A percentile compares a stretch with the other conserved stretches of the same genome.
Conservation (phyloP, 2,329 filamentous ascomycete genomes). For the Alternaria arborescens region DNA sequence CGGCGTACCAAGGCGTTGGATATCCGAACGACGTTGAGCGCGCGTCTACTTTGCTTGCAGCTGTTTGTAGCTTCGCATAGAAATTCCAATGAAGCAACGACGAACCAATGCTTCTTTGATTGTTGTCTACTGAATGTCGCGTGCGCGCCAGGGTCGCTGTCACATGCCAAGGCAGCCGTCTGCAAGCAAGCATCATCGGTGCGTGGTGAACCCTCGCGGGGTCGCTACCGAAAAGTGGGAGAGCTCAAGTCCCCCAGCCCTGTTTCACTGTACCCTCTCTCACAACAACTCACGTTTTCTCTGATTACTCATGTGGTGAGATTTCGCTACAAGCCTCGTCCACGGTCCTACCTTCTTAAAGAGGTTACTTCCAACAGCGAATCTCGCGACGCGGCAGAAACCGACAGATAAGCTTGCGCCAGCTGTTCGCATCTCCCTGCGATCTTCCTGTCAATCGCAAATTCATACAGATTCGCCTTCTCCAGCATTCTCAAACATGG, state of each 20-base stretch:
- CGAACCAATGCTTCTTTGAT: neutral
- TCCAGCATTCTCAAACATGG: slow-evolving; percentile 32
- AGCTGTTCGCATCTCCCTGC: slow-evolving; percentile 22
- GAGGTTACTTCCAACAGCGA: slow-evolving; percentile 33
- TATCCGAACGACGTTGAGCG: slow-evolving; percentile 18
- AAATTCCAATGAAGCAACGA: slow-evolving; percentile 15
- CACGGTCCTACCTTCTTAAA: slow-evolving; percentile 39
- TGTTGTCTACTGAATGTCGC: neutral
- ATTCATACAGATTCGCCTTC: slow-evolving; percentile 12
- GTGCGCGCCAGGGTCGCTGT: slow-evolving; percentile 3
- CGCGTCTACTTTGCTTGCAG: slow-evolving; percentile 11
- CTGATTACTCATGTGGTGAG: slow-evolving; percentile 5
- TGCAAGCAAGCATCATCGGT: slow-evolving; percentile 23
- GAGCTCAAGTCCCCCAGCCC: slow-evolving; percentile 3
- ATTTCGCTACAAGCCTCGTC: slow-evolving; percentile 19
- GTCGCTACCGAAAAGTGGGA: slow-evolving; percentile 25
- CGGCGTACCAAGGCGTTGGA: slow-evolving; percentile 41
- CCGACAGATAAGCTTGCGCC: slow-evolving; percentile 37
- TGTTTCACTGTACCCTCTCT: neutral
- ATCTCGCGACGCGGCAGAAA: slow-evolving; percentile 23
- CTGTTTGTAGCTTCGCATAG: slow-evolving; percentile 1
- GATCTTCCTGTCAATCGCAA: slow-evolving; percentile 13
- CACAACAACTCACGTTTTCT: neutral
- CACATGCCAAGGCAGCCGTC: slow-evolving; percentile 23
- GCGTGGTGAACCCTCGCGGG: slow-evolving; percentile 21